Percentiles rank a stretch among this genome's conserved stretches.
These are phyloP conservation scores for Erodium maritimum DNA, from an alignment of 345 rosid species.

Conservation along the genomic window DNA sequence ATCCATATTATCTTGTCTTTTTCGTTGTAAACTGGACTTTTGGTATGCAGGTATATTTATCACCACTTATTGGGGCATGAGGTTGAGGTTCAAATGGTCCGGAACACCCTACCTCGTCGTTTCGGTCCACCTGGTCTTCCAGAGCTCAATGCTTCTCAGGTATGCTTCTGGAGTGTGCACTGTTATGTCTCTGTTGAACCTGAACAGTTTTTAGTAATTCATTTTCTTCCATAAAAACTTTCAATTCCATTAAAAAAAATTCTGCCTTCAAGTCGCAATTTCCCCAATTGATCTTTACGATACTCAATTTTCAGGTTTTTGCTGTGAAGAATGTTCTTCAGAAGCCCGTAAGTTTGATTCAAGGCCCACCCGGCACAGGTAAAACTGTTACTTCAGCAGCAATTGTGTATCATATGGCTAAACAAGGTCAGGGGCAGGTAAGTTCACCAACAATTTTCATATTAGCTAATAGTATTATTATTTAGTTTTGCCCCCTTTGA, in stretches of 20 bases:
- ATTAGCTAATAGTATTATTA: background rate
- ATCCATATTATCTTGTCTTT: background rate
- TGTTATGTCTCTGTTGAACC: background rate
- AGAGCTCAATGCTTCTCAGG: constrained; percentile 98
- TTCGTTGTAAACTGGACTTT: constrained; percentile 1
- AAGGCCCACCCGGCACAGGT: constrained; percentile 99
- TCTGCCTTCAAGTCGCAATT: background rate
- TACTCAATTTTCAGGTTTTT: constrained; percentile 44
- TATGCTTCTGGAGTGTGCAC: constrained; percentile 11
- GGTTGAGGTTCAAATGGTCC: constrained; percentile 94
- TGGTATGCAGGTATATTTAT: constrained; percentile 63
- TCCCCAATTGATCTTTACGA: background rate
- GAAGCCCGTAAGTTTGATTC: constrained; percentile 94
- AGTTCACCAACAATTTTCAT: background rate
- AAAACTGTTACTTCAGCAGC: constrained; percentile 99
- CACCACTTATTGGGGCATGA: constrained; percentile 98
- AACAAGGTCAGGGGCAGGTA: constrained; percentile 99
- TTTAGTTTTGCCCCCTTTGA: background rate
- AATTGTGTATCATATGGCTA: constrained; percentile 99
- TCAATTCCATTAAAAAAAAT: no score
- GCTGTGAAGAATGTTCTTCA: constrained; percentile 98
- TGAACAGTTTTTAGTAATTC: background rate
- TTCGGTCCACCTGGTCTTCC: constrained; percentile 99
- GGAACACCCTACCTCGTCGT: constrained; percentile 83
- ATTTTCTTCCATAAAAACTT: no score